A percentile compares a stretch with the other conserved stretches of the same genome.
phyloP scores from a whole-genome alignment of 768 basidiomycete species.

The Termitomyces sp. region DNA sequence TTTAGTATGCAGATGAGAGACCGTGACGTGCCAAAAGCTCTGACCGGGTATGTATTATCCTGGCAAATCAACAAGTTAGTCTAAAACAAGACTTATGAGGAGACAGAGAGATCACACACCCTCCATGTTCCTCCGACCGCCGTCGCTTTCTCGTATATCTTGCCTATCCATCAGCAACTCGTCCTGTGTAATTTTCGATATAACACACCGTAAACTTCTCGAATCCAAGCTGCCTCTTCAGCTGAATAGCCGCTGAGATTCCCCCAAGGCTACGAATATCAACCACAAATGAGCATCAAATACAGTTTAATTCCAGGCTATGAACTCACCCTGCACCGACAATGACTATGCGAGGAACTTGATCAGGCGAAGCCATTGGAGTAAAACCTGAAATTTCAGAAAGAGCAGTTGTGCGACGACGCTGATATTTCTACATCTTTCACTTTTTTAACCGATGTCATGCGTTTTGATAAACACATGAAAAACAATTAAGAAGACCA shows the following conservation, averaged over 20 bases:
- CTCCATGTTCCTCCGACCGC: conserved; percentile 54
- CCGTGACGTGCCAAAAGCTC: conserved; percentile 4
- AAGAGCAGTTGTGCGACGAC: neutral
- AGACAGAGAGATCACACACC: conserved; percentile 28
- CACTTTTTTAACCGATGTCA: conserved; percentile 1
- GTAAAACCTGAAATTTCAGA: neutral
- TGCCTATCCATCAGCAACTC: neutral
- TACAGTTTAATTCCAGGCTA: neutral
- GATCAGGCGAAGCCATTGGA: conserved; percentile 12
- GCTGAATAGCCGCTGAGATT: conserved; percentile 41
- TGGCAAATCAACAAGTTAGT: conserved; percentile 13
- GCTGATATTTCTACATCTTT: neutral
- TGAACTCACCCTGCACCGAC: conserved; percentile 44
- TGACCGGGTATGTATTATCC: conserved; percentile 53
- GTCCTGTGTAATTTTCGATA: neutral
- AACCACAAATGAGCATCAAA: neutral
- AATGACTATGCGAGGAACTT: conserved; percentile 35
- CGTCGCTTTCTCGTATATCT: conserved; percentile 48
- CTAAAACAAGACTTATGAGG: neutral
- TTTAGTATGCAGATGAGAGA: neutral
- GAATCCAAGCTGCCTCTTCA: conserved; percentile 38
- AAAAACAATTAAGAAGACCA: no score
- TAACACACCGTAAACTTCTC: conserved; percentile 42
- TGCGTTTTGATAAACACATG: conserved; percentile 4
- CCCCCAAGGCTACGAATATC: conserved; percentile 34